Percentiles rank a stretch among this genome's conserved stretches.
These are phyloP conservation scores for Mucor indicus DNA, from an alignment of 371 early-diverging fungal genomes.

Conservation along the genomic window DNA sequence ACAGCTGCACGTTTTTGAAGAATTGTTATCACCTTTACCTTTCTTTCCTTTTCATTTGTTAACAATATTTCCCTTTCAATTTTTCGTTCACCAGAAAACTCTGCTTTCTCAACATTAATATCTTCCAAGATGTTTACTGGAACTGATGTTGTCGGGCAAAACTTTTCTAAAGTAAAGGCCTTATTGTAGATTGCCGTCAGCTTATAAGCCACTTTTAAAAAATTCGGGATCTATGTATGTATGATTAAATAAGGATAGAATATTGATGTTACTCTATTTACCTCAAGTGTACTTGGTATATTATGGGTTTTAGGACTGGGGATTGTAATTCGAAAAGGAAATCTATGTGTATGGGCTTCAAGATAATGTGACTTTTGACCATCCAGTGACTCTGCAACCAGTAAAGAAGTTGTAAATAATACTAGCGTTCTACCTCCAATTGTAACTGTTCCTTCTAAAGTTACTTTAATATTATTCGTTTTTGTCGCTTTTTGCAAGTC, in stretches of 20 bases:
- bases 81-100: constrained; percentile 21
- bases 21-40: constrained; percentile 20
- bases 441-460: constrained; percentile 30
- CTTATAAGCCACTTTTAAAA: constrained; percentile 29
- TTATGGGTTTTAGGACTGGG: constrained; percentile 17
- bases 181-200: constrained; percentile 29
- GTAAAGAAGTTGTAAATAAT: constrained; percentile 21
- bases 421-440: constrained; percentile 17
- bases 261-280: too few relatives aligned
- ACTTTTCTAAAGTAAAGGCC: constrained; percentile 9
- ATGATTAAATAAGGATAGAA: too few relatives aligned
- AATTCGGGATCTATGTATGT: constrained; percentile 15
- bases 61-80: constrained; percentile 16
- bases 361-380: constrained; percentile 25
- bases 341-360: constrained; percentile 38
- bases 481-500: constrained; percentile 36
- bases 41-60: constrained; percentile 8
- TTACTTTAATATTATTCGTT: constrained; percentile 32
- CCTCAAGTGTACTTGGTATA: constrained; percentile 41
- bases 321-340: constrained; percentile 39
- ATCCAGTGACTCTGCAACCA: constrained; percentile 24
- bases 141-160: constrained; percentile 19
- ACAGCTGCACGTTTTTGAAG: constrained; percentile 41
- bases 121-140: constrained; percentile 34
- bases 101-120: constrained; percentile 32